Conservation (phyloP, 2,329 filamentous ascomycete species). For the Mycogone perniciosa region DNA sequence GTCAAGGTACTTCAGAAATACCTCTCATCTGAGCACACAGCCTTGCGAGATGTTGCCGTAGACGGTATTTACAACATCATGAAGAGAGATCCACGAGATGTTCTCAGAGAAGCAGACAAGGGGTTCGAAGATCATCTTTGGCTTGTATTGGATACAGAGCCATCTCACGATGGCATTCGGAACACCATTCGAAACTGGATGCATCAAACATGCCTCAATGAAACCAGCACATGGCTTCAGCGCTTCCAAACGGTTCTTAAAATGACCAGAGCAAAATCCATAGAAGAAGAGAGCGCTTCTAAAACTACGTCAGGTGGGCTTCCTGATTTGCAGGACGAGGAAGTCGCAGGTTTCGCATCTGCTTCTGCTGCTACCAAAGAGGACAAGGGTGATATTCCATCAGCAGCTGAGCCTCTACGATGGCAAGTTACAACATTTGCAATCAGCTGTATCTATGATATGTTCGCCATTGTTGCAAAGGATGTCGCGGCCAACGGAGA, state of each 20-base stretch:
- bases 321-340: slow-evolving; percentile 88
- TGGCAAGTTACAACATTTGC: slow-evolving; percentile 97
- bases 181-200: slow-evolving; percentile 92
- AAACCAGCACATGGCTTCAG: slow-evolving; percentile 81
- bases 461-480: slow-evolving; percentile 72
- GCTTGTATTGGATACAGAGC: slow-evolving; percentile 74
- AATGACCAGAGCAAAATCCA: slow-evolving; percentile 68
- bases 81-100: slow-evolving; percentile 82
- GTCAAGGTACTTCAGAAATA: slow-evolving; percentile 76
- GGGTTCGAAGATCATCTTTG: slow-evolving; percentile 88
- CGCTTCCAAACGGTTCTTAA: slow-evolving; percentile 84
- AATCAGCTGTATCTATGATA: slow-evolving; percentile 79
- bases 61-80: slow-evolving; percentile 91
- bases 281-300: slow-evolving; percentile 43
- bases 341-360: slow-evolving; percentile 91
- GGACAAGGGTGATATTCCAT: slow-evolving; percentile 41
- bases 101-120: slow-evolving; percentile 66
- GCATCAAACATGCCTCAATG: slow-evolving; percentile 74
- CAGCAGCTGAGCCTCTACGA: slow-evolving; percentile 78
- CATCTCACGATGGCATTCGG: slow-evolving; percentile 70
- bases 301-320: slow-evolving; percentile 43
- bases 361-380: slow-evolving; percentile 57
- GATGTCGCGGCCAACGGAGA: slow-evolving; percentile 73
- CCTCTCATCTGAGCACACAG: slow-evolving; percentile 60
- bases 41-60: slow-evolving; percentile 73